Base-by-base conservation (phyloP, 768 basidiomycete species). In the Clitopilus hobsonii region DNA sequence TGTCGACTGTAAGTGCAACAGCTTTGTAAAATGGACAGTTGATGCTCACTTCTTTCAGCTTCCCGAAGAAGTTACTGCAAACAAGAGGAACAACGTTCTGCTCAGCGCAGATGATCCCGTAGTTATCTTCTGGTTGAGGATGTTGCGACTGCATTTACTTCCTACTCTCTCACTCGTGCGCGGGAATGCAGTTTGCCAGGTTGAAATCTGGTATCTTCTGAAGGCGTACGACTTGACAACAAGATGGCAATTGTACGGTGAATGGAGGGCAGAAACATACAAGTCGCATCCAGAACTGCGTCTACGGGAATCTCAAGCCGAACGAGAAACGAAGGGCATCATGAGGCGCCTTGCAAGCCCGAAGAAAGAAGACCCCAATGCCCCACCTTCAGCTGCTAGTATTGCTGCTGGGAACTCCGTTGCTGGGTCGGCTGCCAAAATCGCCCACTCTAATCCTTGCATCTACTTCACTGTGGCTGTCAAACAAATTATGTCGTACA, bases 401-500 rank as follows among this genome's bases (percentile, higher is more conserved):
- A n/a, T n/a, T n/a, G n/a, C n/a, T n/a, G n/a, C 91, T 14, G 83
- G 90, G 54, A 91, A 93, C 64, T 79, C 88, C 1, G 79, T 97
- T 13, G 88, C 94, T 25, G 88, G 95, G 18, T 82, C 88, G 2
- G 85, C 98, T 23, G 95, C 92, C 11, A 98, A 98, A 70, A 73
- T 96, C 53, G 92, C 92, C 13, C 94, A 98, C 68, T 89, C 91
- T 16, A 97, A 98, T 65, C 97, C 97, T 4, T 88, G 86, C 61
- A 86, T 95, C 50, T 84, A 98, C 62, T 98, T 98, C 74, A 67
- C 81, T 22, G 89, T 91, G 58, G 92, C 90, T 0, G 86, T 99
- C 48, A 86, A 88, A 60, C 97, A 98, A 69, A 89, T 98, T 55
- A 93, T 94, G 88, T 87, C 91, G 13, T 99, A 99, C 64, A 91